Evolutionary conservation across 1,284 basidiomycete species (phyloP), one percentile per base, ranked within the genome.

Genomic region (Malassezia caprae): DNA sequence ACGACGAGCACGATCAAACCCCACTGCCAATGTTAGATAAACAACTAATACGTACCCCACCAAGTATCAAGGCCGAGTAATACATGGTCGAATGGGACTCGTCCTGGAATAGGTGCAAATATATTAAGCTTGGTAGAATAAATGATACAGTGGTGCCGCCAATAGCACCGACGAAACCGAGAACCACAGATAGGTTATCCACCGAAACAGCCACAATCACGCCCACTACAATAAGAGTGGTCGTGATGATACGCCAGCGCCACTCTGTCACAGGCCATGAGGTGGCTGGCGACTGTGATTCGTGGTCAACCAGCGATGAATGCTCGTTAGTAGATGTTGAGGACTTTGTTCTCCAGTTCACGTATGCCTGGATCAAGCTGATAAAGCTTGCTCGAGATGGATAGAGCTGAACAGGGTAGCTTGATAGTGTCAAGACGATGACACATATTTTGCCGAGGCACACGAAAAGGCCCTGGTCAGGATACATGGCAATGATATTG

Each of bases 71-170:
- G 10, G 46, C 37, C 13, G 24, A 28, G 12, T 6, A 27, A 31
- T 48, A 48, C 15, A 27, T 28, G 4, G 19, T 32, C 15, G 31
- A 24, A 15, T 13, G 31, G 12, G 21, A 21, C 23, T 39, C 26
- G 13, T 40, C 17, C 11, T 15, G 37, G 40, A 27, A 47, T 3
- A 56, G 26, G 10, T 12, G 13, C 26, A 34, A 23, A 26, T 57
- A 57, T 12, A 57, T 39, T 17, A 51, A 17, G 2, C 49, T 27
- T 24, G 55, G 50, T 39, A 52, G 21, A n/a, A 98, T 96, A 76
- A 98, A 98, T 8, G 88, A 91, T 63, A 99, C 91, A 31, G 79
- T 96, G 13, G 93, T 96, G 17, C 88, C 91, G 15, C 94, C 94
- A 0, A 93, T 94, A 10, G 90, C 86, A 7, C 94, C 94, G 24